These are phyloP conservation scores for Suhomyces faveliae DNA, from an alignment of 805 yeast species.

Conservation along the genomic window DNA sequence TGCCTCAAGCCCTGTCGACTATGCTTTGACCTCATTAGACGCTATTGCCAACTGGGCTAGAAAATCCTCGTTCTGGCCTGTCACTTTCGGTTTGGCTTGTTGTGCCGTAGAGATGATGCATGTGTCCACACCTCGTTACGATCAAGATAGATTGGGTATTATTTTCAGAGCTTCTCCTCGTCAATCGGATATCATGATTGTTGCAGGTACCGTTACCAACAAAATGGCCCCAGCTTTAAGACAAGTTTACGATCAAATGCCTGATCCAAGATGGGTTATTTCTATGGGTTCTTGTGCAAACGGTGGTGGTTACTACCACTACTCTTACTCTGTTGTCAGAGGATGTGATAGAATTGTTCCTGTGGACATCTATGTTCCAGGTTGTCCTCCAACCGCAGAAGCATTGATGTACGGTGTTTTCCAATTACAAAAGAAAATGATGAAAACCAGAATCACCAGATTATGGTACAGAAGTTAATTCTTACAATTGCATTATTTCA, in stretches of 20 bases:
- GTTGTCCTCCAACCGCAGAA: slow-evolving; percentile 90
- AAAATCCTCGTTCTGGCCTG: slow-evolving; percentile 91
- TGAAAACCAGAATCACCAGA: slow-evolving; percentile 74
- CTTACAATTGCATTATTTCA: not conserved
- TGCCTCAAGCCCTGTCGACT: slow-evolving; percentile 60
- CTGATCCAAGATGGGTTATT: slow-evolving; percentile 92
- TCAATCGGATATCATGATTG: slow-evolving; percentile 89
- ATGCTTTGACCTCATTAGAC: slow-evolving; percentile 78
- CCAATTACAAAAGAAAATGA: slow-evolving; percentile 88
- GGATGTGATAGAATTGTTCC: slow-evolving; percentile 89
- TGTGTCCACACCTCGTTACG: slow-evolving; percentile 85
- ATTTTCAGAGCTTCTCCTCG: slow-evolving; percentile 93
- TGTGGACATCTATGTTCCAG: slow-evolving; percentile 88
- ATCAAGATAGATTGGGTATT: slow-evolving; percentile 88
- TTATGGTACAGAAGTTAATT: slow-evolving; percentile 72
- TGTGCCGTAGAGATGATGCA: slow-evolving; percentile 97
- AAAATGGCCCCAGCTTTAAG: slow-evolving; percentile 93
- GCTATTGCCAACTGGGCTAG: slow-evolving; percentile 88
- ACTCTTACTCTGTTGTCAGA: slow-evolving; percentile 83
- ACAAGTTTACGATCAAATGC: slow-evolving; percentile 93
- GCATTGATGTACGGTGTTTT: slow-evolving; percentile 89
- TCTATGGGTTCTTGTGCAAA: slow-evolving; percentile 94
- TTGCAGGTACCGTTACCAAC: slow-evolving; percentile 87
- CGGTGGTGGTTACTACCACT: slow-evolving; percentile 92
- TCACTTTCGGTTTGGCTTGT: slow-evolving; percentile 87